These are phyloP conservation scores for Didymellaceae sp. DNA, from an alignment of 2,329 filamentous ascomycete genomes.

Conservation along the genomic window DNA sequence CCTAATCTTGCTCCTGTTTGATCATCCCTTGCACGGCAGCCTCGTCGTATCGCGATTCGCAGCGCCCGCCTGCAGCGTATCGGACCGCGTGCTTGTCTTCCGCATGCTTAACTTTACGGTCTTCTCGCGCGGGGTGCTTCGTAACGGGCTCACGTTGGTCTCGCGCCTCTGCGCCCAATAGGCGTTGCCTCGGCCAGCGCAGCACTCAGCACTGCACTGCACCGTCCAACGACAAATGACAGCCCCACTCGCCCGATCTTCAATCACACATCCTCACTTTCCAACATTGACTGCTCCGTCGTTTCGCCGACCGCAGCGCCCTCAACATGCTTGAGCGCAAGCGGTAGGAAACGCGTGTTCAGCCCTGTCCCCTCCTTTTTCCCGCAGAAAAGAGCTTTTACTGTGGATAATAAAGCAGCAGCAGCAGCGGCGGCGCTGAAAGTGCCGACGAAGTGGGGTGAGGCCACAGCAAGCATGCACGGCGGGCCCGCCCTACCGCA, in stretches of 20 bases:
- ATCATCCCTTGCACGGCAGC: constrained; percentile 22
- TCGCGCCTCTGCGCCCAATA: constrained; percentile 4
- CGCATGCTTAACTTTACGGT: background rate
- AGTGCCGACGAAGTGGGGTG: constrained; percentile 10
- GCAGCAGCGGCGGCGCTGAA: no score
- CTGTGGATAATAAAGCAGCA: background rate
- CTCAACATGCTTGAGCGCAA: background rate
- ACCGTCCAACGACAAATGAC: background rate
- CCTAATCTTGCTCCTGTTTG: constrained; percentile 22
- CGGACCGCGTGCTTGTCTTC: constrained; percentile 5
- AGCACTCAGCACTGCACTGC: no score
- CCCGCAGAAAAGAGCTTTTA: background rate
- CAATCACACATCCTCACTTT: constrained; percentile 5
- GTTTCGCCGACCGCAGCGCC: background rate
- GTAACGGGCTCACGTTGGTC: constrained; percentile 1
- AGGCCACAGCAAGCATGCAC: no score
- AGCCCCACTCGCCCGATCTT: constrained; percentile 14
- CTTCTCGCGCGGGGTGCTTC: constrained; percentile 4
- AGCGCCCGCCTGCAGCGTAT: constrained; percentile 9
- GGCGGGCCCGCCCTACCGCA: constrained; percentile 10
- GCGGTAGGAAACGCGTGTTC: background rate
- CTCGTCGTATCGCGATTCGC: background rate
- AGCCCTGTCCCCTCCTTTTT: background rate
- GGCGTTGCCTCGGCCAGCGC: background rate
- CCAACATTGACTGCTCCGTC: background rate